Conservation (phyloP, 2,329 filamentous ascomycete genomes). For the Periconia sp. region DNA sequence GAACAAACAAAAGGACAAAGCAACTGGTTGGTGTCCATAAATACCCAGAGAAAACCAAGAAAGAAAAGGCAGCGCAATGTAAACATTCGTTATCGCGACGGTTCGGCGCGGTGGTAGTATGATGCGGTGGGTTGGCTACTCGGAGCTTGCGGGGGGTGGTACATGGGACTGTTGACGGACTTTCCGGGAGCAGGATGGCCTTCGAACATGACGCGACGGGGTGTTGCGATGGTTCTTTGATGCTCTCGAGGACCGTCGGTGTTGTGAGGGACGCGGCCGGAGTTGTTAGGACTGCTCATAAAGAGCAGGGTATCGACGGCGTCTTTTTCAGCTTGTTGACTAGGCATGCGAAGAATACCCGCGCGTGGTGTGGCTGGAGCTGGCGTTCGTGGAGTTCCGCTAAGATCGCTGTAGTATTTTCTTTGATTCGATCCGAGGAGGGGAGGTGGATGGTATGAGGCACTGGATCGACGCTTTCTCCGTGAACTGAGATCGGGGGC, state of each 20-base stretch:
- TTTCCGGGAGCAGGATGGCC: conserved; percentile 19
- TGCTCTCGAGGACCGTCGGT: conserved; percentile 5
- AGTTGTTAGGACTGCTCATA: conserved; percentile 78
- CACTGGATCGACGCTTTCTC: conserved; percentile 40
- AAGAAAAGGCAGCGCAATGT: too few relatives aligned
- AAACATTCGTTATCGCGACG: conserved; percentile 21
- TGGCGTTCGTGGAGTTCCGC: conserved; percentile 24
- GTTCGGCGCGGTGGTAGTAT: conserved; percentile 26
- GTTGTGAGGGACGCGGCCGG: conserved; percentile 41
- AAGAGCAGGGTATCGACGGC: conserved; percentile 79
- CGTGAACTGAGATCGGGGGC: conserved; percentile 34
- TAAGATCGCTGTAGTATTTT: conserved; percentile 36
- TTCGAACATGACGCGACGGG: conserved; percentile 42
- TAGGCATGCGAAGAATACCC: conserved; percentile 66
- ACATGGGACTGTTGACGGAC: conserved; percentile 22
- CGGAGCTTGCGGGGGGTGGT: conserved; percentile 24
- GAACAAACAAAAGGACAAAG: conserved; percentile 46
- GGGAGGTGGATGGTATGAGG: conserved; percentile 31
- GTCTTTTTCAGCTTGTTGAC: conserved; percentile 74
- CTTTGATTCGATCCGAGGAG: conserved; percentile 28
- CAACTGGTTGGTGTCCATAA: too few relatives aligned
- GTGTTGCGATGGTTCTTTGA: conserved; percentile 14
- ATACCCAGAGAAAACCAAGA: too few relatives aligned
- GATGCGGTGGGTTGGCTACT: conserved; percentile 25
- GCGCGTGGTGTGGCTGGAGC: conserved; percentile 36